Percentiles rank a stretch among this genome's conserved stretches.
These are phyloP conservation scores for Debaryomyces coudertii DNA, from an alignment of 1,139 yeast species.

Conservation along the genomic window DNA sequence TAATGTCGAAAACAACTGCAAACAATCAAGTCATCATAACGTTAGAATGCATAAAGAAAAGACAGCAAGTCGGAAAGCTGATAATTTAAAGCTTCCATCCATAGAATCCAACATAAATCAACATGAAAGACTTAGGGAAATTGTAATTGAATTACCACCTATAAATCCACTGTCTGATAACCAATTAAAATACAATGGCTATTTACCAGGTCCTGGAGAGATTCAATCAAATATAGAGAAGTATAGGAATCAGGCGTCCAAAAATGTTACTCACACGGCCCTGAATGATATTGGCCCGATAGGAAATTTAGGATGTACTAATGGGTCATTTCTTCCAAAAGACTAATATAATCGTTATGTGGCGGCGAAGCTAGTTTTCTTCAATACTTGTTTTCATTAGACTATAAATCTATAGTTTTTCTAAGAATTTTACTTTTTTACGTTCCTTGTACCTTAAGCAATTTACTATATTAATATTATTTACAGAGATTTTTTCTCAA, in stretches of 20 bases:
- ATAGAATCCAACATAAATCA: constrained; percentile 19
- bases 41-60: constrained; percentile 15
- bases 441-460: background rate
- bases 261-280: background rate
- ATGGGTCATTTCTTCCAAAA: constrained; percentile 11
- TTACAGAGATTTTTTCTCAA: constrained; percentile 20
- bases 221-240: constrained; percentile 8
- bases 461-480: background rate
- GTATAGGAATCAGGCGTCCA: constrained; percentile 2
- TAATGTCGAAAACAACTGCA: background rate
- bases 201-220: constrained; percentile 7
- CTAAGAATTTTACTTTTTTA: background rate
- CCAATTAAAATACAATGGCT: background rate
- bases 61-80: background rate
- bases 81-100: constrained; percentile 20
- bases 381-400: background rate
- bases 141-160: constrained; percentile 22
- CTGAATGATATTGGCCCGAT: background rate
- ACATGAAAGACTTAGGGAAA: constrained; percentile 1
- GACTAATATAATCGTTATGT: too few relatives aligned
- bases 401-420: background rate
- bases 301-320: constrained; percentile 2
- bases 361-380: too few relatives aligned
- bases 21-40: constrained; percentile 17
- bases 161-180: constrained; percentile 8